Evolutionary conservation across 139 green algal species (phyloP).

Genomic region (Chlorella sp.): DNA sequence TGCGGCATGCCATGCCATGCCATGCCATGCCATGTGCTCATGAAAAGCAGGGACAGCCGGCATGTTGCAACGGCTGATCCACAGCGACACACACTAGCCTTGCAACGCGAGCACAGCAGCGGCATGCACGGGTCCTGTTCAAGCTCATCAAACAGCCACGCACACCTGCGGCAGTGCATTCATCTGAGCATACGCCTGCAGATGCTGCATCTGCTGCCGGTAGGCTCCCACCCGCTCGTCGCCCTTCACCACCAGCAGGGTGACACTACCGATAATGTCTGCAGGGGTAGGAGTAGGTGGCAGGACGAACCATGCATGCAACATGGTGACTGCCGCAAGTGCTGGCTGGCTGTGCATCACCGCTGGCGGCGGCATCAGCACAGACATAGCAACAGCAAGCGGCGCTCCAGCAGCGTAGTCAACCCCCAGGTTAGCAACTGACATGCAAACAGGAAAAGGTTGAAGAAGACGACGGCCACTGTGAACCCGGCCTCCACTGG

Average conservation of each 20-base stretch:
- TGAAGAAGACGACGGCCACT: slow-evolving; percentile 35
- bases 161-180: slow-evolving; percentile 49
- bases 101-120: too few relatives aligned
- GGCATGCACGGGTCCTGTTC: too few relatives aligned
- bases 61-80: too few relatives aligned
- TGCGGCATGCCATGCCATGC: too few relatives aligned
- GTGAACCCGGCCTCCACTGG: slow-evolving; percentile 30
- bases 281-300: background rate
- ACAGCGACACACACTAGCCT: too few relatives aligned
- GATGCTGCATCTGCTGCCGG: slow-evolving; percentile 48
- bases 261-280: slow-evolving; percentile 65
- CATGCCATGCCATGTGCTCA: too few relatives aligned
- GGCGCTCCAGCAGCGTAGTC: too few relatives aligned
- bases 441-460: slow-evolving; percentile 38
- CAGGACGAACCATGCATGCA: background rate
- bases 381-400: background rate
- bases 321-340: too few relatives aligned
- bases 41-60: too few relatives aligned
- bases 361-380: background rate
- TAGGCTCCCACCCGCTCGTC: slow-evolving; percentile 66
- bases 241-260: slow-evolving; percentile 61
- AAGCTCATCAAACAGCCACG: background rate
- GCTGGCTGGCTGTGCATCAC: too few relatives aligned
- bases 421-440: too few relatives aligned
- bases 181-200: slow-evolving; percentile 38